Evolutionary conservation across 495 filamentous ascomycete genomes (phyloP).

Genomic region (Trichocladium antarcticum): DNA sequence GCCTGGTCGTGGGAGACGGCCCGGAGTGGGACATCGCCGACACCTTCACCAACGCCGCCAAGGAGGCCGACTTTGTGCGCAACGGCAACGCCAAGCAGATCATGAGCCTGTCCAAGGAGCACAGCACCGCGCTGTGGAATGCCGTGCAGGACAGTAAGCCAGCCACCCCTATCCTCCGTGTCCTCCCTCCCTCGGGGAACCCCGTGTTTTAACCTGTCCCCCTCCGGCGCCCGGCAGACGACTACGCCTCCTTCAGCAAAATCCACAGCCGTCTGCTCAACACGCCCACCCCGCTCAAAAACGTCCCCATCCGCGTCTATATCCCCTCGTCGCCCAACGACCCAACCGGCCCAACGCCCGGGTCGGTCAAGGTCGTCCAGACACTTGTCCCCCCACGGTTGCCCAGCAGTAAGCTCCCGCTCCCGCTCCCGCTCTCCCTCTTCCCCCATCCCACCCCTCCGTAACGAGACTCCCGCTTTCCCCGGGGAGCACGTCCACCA

Average conservation of each 20-base stretch:
- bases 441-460: neutral
- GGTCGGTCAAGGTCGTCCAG: conserved; percentile 59
- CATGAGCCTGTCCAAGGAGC: conserved; percentile 81
- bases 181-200: neutral
- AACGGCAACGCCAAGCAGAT: conserved; percentile 86
- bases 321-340: conserved; percentile 56
- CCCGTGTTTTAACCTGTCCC: neutral
- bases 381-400: conserved; percentile 45
- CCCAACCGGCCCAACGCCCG: conserved; percentile 28
- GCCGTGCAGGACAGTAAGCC: conserved; percentile 69
- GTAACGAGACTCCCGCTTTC: neutral
- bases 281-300: conserved; percentile 58
- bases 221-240: conserved; percentile 39
- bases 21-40: conserved; percentile 68
- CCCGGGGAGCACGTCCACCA: neutral
- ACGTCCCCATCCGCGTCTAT: conserved; percentile 80
- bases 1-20: conserved; percentile 48
- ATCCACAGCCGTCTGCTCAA: conserved; percentile 73
- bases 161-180: neutral
- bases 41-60: conserved; percentile 86
- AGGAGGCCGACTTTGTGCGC: conserved; percentile 80
- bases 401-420: conserved; percentile 26
- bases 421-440: neutral
- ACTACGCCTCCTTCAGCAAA: conserved; percentile 57
- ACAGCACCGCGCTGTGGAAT: conserved; percentile 79